Evolutionary conservation across 805 yeast species (phyloP).

Genomic region (Sugiyamaella chiloensis): DNA sequence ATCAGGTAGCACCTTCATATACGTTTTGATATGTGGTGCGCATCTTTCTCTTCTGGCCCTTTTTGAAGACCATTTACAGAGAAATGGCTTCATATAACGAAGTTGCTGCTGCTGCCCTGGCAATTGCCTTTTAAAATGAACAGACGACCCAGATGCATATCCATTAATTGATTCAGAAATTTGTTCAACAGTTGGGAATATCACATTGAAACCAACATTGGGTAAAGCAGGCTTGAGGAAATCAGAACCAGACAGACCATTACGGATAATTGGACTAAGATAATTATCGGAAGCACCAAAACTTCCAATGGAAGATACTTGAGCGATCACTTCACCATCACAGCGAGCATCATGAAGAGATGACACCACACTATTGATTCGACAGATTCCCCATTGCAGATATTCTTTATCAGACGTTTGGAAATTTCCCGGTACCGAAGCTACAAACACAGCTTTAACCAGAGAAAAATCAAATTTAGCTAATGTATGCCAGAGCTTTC

Average conservation of each 20-base stretch:
- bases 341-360: neutral
- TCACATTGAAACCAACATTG: slow-evolving; percentile 35
- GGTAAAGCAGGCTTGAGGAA: slow-evolving; percentile 31
- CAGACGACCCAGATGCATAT: slow-evolving; percentile 46
- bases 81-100: slow-evolving; percentile 39
- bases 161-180: slow-evolving; percentile 44
- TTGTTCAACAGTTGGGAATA: slow-evolving; percentile 46
- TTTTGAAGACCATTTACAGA: slow-evolving; percentile 45
- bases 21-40: slow-evolving; percentile 69
- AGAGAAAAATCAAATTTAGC: slow-evolving; percentile 27
- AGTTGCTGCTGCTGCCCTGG: slow-evolving; percentile 38
- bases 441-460: slow-evolving; percentile 27
- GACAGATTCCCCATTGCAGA: slow-evolving; percentile 24
- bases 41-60: slow-evolving; percentile 33
- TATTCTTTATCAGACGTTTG: slow-evolving; percentile 10
- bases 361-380: slow-evolving; percentile 19
- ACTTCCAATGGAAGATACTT: slow-evolving; percentile 31
- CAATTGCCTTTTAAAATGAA: slow-evolving; percentile 42
- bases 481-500: slow-evolving; percentile 19
- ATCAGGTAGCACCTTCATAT: slow-evolving; percentile 32
- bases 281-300: slow-evolving; percentile 25
- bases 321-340: slow-evolving; percentile 20
- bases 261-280: slow-evolving; percentile 19
- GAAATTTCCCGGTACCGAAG: slow-evolving; percentile 33
- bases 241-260: slow-evolving; percentile 13